Conservation (phyloP, 179 eudicot genomes). For the Corrigiola litoralis region DNA sequence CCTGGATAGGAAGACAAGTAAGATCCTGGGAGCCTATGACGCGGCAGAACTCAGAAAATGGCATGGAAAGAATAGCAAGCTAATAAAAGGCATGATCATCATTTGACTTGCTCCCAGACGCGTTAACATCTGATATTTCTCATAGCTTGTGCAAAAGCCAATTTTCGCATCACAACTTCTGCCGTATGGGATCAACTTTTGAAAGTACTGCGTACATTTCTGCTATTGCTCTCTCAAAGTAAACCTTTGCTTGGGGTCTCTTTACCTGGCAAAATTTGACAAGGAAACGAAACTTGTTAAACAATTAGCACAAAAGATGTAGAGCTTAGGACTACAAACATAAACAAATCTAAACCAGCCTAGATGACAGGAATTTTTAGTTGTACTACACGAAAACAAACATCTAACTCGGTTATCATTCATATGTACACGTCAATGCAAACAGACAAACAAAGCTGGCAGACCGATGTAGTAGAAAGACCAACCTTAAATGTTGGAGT, state of each 20-base stretch:
- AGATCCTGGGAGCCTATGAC: neutral
- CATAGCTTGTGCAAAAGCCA: neutral
- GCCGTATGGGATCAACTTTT: slow-evolving; percentile 46
- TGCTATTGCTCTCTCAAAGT: slow-evolving; percentile 74
- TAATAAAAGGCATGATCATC: too few species aligned
- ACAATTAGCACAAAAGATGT: too few species aligned
- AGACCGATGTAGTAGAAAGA: neutral
- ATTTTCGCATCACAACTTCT: slow-evolving; percentile 27
- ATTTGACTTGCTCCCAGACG: neutral
- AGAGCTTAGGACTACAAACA: too few species aligned
- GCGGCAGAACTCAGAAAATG: neutral
- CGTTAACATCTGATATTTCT: neutral
- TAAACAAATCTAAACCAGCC: too few species aligned
- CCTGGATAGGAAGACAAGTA: neutral
- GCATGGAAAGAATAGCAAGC: too few species aligned
- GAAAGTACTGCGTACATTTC: slow-evolving; percentile 82
- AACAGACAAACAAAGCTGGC: neutral
- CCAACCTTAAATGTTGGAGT: slow-evolving; percentile 81
- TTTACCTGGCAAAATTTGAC: slow-evolving; percentile 52
- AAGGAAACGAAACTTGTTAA: neutral
- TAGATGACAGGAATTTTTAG: neutral
- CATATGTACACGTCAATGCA: neutral
- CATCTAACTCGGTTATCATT: neutral
- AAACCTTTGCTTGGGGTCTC: slow-evolving; percentile 96
- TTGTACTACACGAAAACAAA: neutral